Percentiles rank a stretch among this genome's conserved stretches.
phyloP scores from a whole-genome alignment of 1,284 basidiomycete genomes.

The Lignosus rhinocerotis region DNA sequence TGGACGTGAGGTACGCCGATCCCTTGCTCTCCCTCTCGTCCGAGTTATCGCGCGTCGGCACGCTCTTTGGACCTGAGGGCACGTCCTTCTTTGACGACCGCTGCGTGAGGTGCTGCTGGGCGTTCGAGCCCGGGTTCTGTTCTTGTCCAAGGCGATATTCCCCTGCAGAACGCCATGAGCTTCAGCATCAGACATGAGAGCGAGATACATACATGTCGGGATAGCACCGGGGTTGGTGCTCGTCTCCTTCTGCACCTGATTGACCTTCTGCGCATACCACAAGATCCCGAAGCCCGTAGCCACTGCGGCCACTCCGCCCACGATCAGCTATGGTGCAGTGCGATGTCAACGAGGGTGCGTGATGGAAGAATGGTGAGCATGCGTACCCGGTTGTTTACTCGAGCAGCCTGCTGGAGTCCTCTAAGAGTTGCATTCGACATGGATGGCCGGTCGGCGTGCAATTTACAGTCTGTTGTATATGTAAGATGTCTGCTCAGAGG shows the following conservation, averaged over 20 bases:
- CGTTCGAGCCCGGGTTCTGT: conserved; percentile 6
- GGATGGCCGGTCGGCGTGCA: not conserved
- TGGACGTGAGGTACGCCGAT: not conserved
- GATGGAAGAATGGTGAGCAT: not conserved
- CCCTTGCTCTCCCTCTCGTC: not conserved
- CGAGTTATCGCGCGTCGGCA: conserved; percentile 2
- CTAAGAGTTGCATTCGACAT: not conserved
- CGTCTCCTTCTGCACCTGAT: conserved; percentile 13
- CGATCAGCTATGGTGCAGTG: conserved; percentile 7
- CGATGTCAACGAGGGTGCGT: not conserved
- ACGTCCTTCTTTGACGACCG: conserved; percentile 3
- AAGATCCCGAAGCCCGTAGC: conserved; percentile 16
- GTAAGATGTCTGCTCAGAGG: not conserved
- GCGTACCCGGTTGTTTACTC: not conserved
- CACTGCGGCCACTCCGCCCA: conserved; percentile 10
- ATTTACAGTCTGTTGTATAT: not conserved
- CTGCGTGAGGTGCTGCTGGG: conserved; percentile 5
- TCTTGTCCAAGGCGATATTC: conserved; percentile 10
- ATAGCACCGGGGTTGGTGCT: conserved; percentile 2
- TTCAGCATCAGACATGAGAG: not conserved
- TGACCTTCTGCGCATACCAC: conserved; percentile 18
- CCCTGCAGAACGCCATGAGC: not conserved
- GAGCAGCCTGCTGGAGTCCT: not conserved
- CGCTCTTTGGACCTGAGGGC: conserved; percentile 1
- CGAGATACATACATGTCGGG: conserved; percentile 8